Conservation (phyloP, 495 filamentous ascomycete species). For the Talaromyces borbonicus region DNA sequence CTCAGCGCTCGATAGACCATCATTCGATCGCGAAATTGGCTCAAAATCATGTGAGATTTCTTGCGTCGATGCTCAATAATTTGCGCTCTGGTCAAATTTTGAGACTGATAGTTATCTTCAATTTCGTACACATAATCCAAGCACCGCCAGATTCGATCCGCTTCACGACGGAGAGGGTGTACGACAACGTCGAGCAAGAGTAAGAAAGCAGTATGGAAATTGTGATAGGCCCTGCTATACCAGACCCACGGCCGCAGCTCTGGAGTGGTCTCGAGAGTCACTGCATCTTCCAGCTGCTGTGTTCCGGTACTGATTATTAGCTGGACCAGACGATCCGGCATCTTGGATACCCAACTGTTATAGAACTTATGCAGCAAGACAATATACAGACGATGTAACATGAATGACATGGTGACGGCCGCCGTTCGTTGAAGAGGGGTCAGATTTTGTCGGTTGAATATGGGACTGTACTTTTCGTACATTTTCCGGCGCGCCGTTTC, state of each 20-base stretch:
- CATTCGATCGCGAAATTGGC: constrained; percentile 26
- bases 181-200: constrained; percentile 43
- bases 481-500: constrained; percentile 50
- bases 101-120: not conserved
- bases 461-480: constrained; percentile 47
- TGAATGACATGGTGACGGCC: constrained; percentile 48
- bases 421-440: constrained; percentile 44
- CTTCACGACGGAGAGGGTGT: constrained; percentile 43
- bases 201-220: constrained; percentile 37
- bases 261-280: constrained; percentile 31
- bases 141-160: constrained; percentile 56
- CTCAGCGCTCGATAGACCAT: constrained; percentile 25
- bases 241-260: constrained; percentile 36
- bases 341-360: constrained; percentile 15
- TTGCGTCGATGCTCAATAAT: constrained; percentile 13
- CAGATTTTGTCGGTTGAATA: constrained; percentile 46
- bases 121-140: constrained; percentile 57
- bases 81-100: constrained; percentile 1
- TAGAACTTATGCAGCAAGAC: constrained; percentile 58
- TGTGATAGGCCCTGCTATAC: constrained; percentile 37
- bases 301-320: constrained; percentile 21
- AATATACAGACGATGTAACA: constrained; percentile 51
- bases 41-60: constrained; percentile 31
- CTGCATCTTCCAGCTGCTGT: constrained; percentile 21
- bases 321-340: constrained; percentile 20